Conservation (phyloP, 2,329 filamentous ascomycete species). For the Xylariaceae sp. region DNA sequence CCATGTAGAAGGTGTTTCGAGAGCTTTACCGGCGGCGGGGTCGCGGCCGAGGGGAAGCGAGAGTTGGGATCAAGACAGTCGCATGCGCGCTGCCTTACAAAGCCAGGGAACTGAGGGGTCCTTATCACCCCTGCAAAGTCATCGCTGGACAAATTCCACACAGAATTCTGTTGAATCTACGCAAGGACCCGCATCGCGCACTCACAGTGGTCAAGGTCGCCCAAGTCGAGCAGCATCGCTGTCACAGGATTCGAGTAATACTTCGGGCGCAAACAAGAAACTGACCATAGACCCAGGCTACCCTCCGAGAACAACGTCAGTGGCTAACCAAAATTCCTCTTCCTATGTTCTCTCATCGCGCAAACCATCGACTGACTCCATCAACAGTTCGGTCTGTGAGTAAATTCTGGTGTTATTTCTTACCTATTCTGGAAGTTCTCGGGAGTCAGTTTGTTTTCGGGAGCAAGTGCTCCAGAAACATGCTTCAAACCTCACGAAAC, state of each 20-base stretch:
- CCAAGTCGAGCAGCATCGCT: slow-evolving; percentile 18
- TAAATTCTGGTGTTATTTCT: too few relatives aligned
- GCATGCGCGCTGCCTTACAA: slow-evolving; percentile 25
- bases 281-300: slow-evolving; percentile 19
- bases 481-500: too few relatives aligned
- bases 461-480: too few relatives aligned
- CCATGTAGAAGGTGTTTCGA: slow-evolving; percentile 15
- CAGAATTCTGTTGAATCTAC: slow-evolving; percentile 23
- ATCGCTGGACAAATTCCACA: slow-evolving; percentile 33
- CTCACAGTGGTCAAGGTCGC: slow-evolving; percentile 21
- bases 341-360: slow-evolving; percentile 23
- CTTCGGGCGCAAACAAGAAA: not conserved
- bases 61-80: slow-evolving; percentile 6
- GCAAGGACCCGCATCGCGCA: slow-evolving; percentile 12
- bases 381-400: slow-evolving; percentile 37
- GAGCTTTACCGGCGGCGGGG: slow-evolving; percentile 14
- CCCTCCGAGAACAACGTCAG: slow-evolving; percentile 26
- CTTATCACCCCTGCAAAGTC: slow-evolving; percentile 25
- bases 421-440: too few relatives aligned
- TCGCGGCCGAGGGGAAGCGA: slow-evolving; percentile 11
- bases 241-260: too few relatives aligned
- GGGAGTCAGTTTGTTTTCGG: too few relatives aligned
- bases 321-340: slow-evolving; percentile 18
- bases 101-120: slow-evolving; percentile 27
- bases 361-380: slow-evolving; percentile 35